Percentiles rank a stretch among this genome's conserved stretches.
phyloP scores from a whole-genome alignment of 2,329 filamentous ascomycete species.

The Blastomyces percursus region DNA sequence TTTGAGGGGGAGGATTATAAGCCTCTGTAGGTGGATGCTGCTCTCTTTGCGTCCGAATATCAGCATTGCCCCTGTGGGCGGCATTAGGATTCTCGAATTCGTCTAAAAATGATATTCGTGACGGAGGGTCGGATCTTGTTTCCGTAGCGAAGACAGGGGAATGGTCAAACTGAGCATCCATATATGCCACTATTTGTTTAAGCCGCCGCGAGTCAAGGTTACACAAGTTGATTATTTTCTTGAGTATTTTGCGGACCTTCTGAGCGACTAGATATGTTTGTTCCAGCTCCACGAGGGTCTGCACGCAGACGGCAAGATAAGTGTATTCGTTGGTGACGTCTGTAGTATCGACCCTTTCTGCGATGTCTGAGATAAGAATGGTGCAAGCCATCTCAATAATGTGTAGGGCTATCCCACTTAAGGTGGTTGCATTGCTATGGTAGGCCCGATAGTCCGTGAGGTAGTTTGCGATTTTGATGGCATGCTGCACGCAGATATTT shows the following conservation, averaged over 20 bases:
- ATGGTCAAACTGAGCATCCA: neutral
- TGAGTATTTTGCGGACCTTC: conserved; percentile 9
- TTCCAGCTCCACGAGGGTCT: conserved; percentile 13
- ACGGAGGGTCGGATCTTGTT: neutral
- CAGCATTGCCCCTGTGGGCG: neutral
- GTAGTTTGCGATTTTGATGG: conserved; percentile 8
- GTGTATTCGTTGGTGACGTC: conserved; percentile 10
- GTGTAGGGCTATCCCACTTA: conserved; percentile 12
- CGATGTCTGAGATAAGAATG: conserved; percentile 12
- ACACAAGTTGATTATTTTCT: conserved; percentile 6
- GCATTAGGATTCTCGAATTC: neutral
- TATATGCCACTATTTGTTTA: neutral
- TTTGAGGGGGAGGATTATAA: neutral
- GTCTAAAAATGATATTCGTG: neutral
- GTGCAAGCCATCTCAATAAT: conserved; percentile 12
- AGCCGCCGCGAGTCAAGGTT: conserved; percentile 7
- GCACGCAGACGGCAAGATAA: conserved; percentile 12
- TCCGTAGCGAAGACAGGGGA: neutral
- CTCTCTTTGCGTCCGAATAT: neutral
- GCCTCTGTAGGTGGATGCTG: neutral
- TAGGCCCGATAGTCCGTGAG: conserved; percentile 11
- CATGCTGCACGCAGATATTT: conserved; percentile 10
- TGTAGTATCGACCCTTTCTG: conserved; percentile 7
- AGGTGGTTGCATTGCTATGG: conserved; percentile 10
- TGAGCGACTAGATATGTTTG: conserved; percentile 13